Base-by-base conservation (phyloP, 2,329 filamentous ascomycete genomes). In the Drechmeria coniospora region DNA sequence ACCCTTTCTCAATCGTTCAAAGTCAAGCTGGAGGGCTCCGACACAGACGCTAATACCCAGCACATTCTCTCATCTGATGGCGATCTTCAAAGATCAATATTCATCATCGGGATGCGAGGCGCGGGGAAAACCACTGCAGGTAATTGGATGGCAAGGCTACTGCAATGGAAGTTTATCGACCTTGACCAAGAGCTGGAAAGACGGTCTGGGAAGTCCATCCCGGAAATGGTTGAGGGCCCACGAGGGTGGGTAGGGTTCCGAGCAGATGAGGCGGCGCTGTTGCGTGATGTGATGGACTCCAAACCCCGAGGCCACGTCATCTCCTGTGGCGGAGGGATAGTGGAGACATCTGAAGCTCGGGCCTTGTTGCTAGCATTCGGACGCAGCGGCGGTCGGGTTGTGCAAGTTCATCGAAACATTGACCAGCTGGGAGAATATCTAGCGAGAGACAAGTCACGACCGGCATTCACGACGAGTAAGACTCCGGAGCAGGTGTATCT, bases 21-120 rank as follows among this genome's bases (percentile, higher is more conserved):
- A 19, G 79, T 80, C 16, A 56, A 65, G 16, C 59, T 95, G n/a
- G 68, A 76, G 34, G 90, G 90, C 9, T 69, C 76, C 20, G 83
- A 92, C 40, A 49, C 53, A n/a, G n/a, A n/a, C n/a, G n/a, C n/a
- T n/a, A n/a, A n/a, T n/a, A n/a, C n/a, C n/a, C n/a, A 27, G 32
- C 4, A 29, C 33, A 16, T 25, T 28, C 6, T 28, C 42, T 15
- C 34, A 41, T 9, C 31, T 34, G 22, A 29, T 4, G 14, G 23
- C 5, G 15, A 28, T 9, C 38, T 47, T 18, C 54, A 70, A 41
- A 67, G 69, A 26, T 93, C 86, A 0, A 76, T 95, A 28, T 84
- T 94, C 55, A 77, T 98, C 34, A 87, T 98, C 39, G 90, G 90
- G 8, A 98, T 98, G 90, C 74, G 90, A 38, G 90, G 90, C 31